Percentiles rank a stretch among this genome's conserved stretches.
phyloP scores from a whole-genome alignment of 352 stramenopile genomes.

The Phytophthora crassamura region DNA sequence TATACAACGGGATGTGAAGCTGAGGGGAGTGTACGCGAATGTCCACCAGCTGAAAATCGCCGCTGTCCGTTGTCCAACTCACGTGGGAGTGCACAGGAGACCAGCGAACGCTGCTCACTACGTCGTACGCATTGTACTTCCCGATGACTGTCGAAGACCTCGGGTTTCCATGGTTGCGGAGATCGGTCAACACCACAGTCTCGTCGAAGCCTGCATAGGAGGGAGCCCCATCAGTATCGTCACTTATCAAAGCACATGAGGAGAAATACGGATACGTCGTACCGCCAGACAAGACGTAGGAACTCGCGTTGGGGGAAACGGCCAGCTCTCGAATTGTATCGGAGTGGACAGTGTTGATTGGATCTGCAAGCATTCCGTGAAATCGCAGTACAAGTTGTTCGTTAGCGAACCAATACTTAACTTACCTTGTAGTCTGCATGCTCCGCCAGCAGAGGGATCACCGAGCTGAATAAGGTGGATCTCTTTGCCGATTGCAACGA shows the following conservation, averaged over 20 bases:
- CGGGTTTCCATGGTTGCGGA: slow-evolving; percentile 52
- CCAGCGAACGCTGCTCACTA: slow-evolving; percentile 86
- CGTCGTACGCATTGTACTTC: slow-evolving; percentile 78
- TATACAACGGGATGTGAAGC: slow-evolving; percentile 46
- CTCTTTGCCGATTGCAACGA: slow-evolving; percentile 73
- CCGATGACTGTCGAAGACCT: slow-evolving; percentile 41
- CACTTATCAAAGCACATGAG: neutral
- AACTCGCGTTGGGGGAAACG: slow-evolving; percentile 35
- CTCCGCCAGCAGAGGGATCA: slow-evolving; percentile 21
- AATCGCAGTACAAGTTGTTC: too few species aligned
- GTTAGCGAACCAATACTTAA: neutral
- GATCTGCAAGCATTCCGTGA: slow-evolving; percentile 35
- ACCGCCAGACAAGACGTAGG: slow-evolving; percentile 44
- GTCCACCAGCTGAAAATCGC: slow-evolving; percentile 76
- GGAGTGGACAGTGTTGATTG: slow-evolving; percentile 65
- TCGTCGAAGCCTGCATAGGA: slow-evolving; percentile 79
- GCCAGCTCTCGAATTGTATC: slow-evolving; percentile 81
- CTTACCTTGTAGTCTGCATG: slow-evolving; percentile 49
- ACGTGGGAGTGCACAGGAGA: slow-evolving; percentile 49
- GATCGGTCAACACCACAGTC: slow-evolving; percentile 75
- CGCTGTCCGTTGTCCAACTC: slow-evolving; percentile 86
- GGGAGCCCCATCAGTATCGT: slow-evolving; percentile 8
- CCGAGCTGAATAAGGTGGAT: slow-evolving; percentile 68
- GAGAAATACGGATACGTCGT: neutral
- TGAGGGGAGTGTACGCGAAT: slow-evolving; percentile 45